A percentile compares a stretch with the other conserved stretches of the same genome.
Conservation (phyloP, 2,329 filamentous ascomycete genomes). For the Monosporascus sp. region DNA sequence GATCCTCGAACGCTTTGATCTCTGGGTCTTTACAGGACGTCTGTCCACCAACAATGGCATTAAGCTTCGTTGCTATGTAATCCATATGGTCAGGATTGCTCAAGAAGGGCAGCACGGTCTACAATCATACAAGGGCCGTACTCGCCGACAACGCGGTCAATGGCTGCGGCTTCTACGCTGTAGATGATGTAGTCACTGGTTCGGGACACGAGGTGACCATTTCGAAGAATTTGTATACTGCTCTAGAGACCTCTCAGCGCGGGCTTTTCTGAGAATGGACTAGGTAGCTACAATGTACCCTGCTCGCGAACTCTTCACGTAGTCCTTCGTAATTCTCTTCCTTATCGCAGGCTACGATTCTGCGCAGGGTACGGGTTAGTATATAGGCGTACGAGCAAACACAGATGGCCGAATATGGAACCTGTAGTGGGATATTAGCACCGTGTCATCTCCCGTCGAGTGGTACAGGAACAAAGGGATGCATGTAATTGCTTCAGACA, state of each 20-base stretch:
- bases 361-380: slow-evolving; percentile 35
- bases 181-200: slow-evolving; percentile 98
- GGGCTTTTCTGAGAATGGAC: slow-evolving; percentile 24
- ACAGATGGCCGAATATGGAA: background rate
- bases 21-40: slow-evolving; percentile 98
- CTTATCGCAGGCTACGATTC: slow-evolving; percentile 90
- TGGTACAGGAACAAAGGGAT: slow-evolving; percentile 10
- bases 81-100: slow-evolving; percentile 2
- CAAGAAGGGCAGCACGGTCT: slow-evolving; percentile 10
- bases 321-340: slow-evolving; percentile 83
- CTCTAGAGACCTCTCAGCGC: slow-evolving; percentile 62
- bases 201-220: slow-evolving; percentile 93
- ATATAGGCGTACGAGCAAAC: background rate
- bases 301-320: slow-evolving; percentile 74
- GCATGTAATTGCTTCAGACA: slow-evolving; percentile 65
- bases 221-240: slow-evolving; percentile 81
- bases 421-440: slow-evolving; percentile 18
- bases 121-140: slow-evolving; percentile 82
- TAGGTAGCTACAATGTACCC: slow-evolving; percentile 55
- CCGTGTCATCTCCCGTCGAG: slow-evolving; percentile 14
- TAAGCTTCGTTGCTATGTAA: slow-evolving; percentile 77
- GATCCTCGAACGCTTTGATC: slow-evolving; percentile 84
- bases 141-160: slow-evolving; percentile 78
- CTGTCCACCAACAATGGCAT: slow-evolving; percentile 93
- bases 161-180: slow-evolving; percentile 90